Evolutionary conservation across 2,329 filamentous ascomycete genomes (phyloP).

Genomic region (Botryotinia convoluta): DNA sequence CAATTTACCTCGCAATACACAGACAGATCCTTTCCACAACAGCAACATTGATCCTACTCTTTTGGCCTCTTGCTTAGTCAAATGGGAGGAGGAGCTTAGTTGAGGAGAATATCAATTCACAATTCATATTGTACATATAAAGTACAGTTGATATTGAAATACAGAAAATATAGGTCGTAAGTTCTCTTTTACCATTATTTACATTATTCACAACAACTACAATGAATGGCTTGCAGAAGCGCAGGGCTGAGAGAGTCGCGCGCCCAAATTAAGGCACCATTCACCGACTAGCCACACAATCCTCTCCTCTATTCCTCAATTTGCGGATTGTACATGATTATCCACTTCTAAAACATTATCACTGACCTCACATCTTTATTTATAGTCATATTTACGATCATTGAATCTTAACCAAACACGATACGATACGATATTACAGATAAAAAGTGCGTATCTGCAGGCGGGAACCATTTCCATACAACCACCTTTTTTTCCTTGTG

Average conservation of each 20-base stretch:
- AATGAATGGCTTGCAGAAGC: neutral
- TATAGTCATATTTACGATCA: slow-evolving; percentile 22
- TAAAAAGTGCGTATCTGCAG: slow-evolving; percentile 7
- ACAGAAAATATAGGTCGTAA: neutral
- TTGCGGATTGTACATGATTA: slow-evolving; percentile 2
- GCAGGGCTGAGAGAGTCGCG: slow-evolving; percentile 19
- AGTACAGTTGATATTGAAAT: neutral
- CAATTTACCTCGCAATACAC: neutral
- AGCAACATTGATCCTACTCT: neutral
- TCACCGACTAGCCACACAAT: slow-evolving; percentile 13
- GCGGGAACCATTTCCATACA: slow-evolving; percentile 13
- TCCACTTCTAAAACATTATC: slow-evolving; percentile 6
- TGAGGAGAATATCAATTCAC: neutral
- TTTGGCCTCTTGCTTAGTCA: neutral
- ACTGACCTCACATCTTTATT: slow-evolving; percentile 24
- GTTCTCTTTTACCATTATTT: neutral
- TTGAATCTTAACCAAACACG: slow-evolving; percentile 29
- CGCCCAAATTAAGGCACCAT: slow-evolving; percentile 13
- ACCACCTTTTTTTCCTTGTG: slow-evolving; percentile 23
- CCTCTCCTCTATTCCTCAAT: slow-evolving; percentile 13
- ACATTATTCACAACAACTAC: neutral
- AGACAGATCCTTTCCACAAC: neutral
- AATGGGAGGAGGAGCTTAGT: neutral
- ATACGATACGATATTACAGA: slow-evolving; percentile 27
- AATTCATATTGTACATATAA: neutral